phyloP scores from a whole-genome alignment of 257 asterid genomes.

The Oldenlandia corymbosa region DNA sequence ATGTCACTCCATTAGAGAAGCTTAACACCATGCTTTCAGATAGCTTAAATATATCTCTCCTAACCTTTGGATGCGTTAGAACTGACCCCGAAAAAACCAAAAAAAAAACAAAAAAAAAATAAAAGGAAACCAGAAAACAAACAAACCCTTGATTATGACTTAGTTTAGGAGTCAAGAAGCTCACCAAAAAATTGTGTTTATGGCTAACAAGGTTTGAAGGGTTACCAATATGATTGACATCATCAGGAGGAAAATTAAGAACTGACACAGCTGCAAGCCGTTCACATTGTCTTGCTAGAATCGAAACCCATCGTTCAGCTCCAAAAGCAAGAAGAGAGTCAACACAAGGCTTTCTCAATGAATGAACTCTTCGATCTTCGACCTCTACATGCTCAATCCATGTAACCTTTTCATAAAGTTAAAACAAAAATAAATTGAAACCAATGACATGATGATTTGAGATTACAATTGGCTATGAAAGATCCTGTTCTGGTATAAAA shows the following conservation, averaged over 20 bases:
- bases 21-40: constrained; percentile 24
- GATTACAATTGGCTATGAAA: no score
- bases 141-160: no score
- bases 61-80: neutral
- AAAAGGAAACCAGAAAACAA: no score
- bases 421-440: no score
- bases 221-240: constrained; percentile 17
- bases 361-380: constrained; percentile 20
- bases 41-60: constrained; percentile 12
- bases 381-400: constrained; percentile 67
- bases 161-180: no score
- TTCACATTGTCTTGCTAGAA: constrained; percentile 39
- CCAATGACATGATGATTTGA: no score
- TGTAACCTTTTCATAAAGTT: constrained; percentile 31
- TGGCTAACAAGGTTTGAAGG: no score
- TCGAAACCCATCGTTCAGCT: constrained; percentile 48
- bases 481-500: no score
- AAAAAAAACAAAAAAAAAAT: no score
- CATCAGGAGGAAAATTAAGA: constrained; percentile 6
- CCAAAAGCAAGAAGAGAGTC: constrained; percentile 52
- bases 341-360: constrained; percentile 35
- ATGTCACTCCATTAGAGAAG: constrained; percentile 19
- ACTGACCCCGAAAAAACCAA: neutral
- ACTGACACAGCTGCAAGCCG: constrained; percentile 23
- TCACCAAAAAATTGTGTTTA: no score